These are phyloP conservation scores for Coniochaeta pulveracea DNA, from an alignment of 2,329 filamentous ascomycete species.

Conservation along the genomic window DNA sequence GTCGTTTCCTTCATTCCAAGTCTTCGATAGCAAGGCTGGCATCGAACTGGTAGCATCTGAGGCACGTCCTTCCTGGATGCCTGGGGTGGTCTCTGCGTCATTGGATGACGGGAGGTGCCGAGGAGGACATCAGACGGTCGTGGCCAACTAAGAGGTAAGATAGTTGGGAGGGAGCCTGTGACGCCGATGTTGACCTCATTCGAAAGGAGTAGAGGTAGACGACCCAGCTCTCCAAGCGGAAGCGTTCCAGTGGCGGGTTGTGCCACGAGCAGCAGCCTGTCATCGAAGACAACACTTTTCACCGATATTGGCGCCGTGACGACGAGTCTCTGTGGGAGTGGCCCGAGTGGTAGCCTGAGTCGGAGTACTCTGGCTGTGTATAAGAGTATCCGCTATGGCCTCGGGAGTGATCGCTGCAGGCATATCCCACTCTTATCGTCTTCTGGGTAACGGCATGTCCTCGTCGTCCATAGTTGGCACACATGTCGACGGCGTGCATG, in stretches of 20 bases:
- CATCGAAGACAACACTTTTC: conserved; percentile 42
- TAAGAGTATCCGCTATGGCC: conserved; percentile 23
- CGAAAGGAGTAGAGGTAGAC: conserved; percentile 36
- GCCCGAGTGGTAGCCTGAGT: conserved; percentile 42
- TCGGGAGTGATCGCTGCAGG: conserved; percentile 48
- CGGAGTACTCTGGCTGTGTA: conserved; percentile 33
- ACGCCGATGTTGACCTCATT: conserved; percentile 19
- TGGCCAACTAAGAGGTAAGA: conserved; percentile 36
- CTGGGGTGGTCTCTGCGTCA: conserved; percentile 11
- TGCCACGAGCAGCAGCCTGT: conserved; percentile 30
- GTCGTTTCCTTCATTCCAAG: conserved; percentile 4
- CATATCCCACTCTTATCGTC: conserved; percentile 73
- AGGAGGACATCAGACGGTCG: conserved; percentile 26
- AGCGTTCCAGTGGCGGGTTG: conserved; percentile 27
- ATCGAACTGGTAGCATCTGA: conserved; percentile 10
- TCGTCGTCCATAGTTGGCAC: conserved; percentile 60
- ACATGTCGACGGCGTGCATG: conserved; percentile 76
- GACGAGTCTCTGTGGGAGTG: conserved; percentile 32
- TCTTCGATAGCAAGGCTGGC: conserved; percentile 9
- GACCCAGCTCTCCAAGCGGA: conserved; percentile 34
- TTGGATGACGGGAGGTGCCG: conserved; percentile 18
- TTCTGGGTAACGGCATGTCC: conserved; percentile 64
- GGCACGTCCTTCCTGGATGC: background rate
- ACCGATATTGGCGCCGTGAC: conserved; percentile 32
- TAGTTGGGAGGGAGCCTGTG: conserved; percentile 33